phyloP scores from a whole-genome alignment of 1,139 yeast genomes.

The Yamadazyma siamensis region DNA sequence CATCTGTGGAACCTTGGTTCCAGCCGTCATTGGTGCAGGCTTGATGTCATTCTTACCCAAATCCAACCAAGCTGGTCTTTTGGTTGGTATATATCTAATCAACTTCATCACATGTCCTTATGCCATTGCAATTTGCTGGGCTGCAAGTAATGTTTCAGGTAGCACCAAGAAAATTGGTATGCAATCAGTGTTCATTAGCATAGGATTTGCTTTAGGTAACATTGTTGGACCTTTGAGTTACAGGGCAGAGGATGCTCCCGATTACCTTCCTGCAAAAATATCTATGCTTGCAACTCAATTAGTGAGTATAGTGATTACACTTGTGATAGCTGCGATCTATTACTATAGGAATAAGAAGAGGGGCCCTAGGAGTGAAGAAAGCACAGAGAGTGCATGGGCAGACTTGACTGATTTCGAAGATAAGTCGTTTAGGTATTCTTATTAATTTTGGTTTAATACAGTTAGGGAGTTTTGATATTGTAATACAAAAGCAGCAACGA shows the following conservation, averaged over 20 bases:
- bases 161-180: slow-evolving; percentile 22
- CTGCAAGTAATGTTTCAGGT: slow-evolving; percentile 22
- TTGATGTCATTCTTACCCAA: slow-evolving; percentile 33
- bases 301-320: slow-evolving; percentile 27
- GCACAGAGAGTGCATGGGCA: slow-evolving; percentile 23
- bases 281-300: slow-evolving; percentile 29
- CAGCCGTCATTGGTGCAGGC: slow-evolving; percentile 20
- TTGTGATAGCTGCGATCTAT: slow-evolving; percentile 22
- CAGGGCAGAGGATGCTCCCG: slow-evolving; percentile 22
- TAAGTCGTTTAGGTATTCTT: slow-evolving; percentile 26
- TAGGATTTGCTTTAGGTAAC: slow-evolving; percentile 16
- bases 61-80: slow-evolving; percentile 26
- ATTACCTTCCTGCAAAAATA: slow-evolving; percentile 32
- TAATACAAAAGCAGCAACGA: too few relatives aligned
- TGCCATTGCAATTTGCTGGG: slow-evolving; percentile 21
- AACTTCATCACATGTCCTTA: slow-evolving; percentile 17
- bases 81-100: slow-evolving; percentile 18
- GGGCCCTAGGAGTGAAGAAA: slow-evolving; percentile 12
- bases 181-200: slow-evolving; percentile 21
- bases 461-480: too few relatives aligned
- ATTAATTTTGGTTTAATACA: too few relatives aligned
- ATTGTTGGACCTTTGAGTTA: slow-evolving; percentile 38
- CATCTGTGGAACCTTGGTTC: slow-evolving; percentile 13
- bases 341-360: slow-evolving; percentile 19
- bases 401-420: slow-evolving; percentile 37